These are phyloP conservation scores for Bertia moriformis DNA, from an alignment of 2,329 filamentous ascomycete species.

Conservation along the genomic window DNA sequence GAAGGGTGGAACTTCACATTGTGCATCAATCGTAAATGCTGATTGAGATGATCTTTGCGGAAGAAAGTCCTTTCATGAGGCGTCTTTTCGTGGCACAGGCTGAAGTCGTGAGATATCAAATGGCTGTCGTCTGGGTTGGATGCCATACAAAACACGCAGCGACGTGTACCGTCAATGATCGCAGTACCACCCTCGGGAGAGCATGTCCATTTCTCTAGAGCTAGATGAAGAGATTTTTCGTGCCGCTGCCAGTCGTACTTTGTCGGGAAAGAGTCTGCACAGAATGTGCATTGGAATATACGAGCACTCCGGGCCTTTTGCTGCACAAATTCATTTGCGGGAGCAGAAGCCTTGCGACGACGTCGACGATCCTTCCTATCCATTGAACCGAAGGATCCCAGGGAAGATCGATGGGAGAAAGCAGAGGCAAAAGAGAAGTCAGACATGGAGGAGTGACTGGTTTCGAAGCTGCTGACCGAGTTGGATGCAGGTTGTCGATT, in stretches of 20 bases:
- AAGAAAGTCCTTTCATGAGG: conserved; percentile 50
- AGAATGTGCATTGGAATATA: conserved; percentile 55
- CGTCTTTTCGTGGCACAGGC: conserved; percentile 51
- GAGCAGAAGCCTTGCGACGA: conserved; percentile 31
- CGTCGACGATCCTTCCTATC: conserved; percentile 26
- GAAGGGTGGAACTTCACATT: conserved; percentile 34
- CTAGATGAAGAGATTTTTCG: conserved; percentile 53
- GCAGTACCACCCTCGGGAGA: conserved; percentile 39
- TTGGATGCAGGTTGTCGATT: conserved; percentile 35
- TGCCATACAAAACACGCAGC: conserved; percentile 42
- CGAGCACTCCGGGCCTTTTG: conserved; percentile 22
- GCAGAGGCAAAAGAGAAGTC: conserved; percentile 41
- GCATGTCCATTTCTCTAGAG: conserved; percentile 52
- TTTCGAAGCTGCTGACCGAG: conserved; percentile 43
- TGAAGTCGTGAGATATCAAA: conserved; percentile 42
- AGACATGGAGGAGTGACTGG: conserved; percentile 36
- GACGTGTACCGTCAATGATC: conserved; percentile 42
- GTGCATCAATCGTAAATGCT: conserved; percentile 49
- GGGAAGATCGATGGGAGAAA: conserved; percentile 41
- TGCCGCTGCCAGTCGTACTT: conserved; percentile 60
- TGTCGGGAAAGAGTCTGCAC: conserved; percentile 51
- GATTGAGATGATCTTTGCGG: conserved; percentile 52
- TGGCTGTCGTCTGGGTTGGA: conserved; percentile 38
- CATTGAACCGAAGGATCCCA: conserved; percentile 31
- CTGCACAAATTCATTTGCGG: conserved; percentile 20